These are phyloP conservation scores for Mortierella claussenii DNA, from an alignment of 192 early-diverging fungal genomes.

Conservation along the genomic window DNA sequence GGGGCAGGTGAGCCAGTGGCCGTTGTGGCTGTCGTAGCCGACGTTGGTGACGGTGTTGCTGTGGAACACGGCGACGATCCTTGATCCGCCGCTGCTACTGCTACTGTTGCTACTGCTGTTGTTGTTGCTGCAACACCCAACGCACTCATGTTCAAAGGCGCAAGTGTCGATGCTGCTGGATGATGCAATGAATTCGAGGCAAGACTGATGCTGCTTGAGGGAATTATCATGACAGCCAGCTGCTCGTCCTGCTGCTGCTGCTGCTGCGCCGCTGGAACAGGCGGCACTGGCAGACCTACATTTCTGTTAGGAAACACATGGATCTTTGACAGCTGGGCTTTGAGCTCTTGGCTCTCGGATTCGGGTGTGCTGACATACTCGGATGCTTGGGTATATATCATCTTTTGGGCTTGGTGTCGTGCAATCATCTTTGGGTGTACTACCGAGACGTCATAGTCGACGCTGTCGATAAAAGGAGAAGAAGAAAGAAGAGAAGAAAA, in stretches of 20 bases:
- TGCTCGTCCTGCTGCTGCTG: not conserved
- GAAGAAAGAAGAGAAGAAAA: not conserved
- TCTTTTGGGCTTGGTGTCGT: constrained; percentile 24
- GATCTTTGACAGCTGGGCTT: constrained; percentile 23
- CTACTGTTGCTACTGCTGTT: not conserved
- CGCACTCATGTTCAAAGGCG: constrained; percentile 12
- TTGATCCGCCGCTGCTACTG: not conserved
- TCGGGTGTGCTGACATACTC: constrained; percentile 24
- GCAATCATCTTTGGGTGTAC: constrained; percentile 31
- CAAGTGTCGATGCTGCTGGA: constrained; percentile 6
- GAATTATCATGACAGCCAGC: not conserved
- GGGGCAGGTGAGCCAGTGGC: constrained; percentile 14
- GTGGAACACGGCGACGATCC: not conserved
- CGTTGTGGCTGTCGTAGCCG: not conserved
- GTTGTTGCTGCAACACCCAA: not conserved
- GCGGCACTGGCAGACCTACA: not conserved
- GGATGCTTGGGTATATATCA: constrained; percentile 26
- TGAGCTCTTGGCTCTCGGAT: constrained; percentile 25
- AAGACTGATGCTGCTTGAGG: not conserved
- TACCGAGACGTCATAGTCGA: constrained; percentile 29
- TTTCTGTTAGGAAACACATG: not conserved
- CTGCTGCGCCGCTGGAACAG: not conserved
- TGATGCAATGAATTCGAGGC: constrained; percentile 8
- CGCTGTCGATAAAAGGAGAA: constrained; percentile 33
- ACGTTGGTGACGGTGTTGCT: constrained; percentile 1